These are phyloP conservation scores for Colletotrichum eleusines DNA, from an alignment of 2,329 filamentous ascomycete genomes.

Conservation along the genomic window DNA sequence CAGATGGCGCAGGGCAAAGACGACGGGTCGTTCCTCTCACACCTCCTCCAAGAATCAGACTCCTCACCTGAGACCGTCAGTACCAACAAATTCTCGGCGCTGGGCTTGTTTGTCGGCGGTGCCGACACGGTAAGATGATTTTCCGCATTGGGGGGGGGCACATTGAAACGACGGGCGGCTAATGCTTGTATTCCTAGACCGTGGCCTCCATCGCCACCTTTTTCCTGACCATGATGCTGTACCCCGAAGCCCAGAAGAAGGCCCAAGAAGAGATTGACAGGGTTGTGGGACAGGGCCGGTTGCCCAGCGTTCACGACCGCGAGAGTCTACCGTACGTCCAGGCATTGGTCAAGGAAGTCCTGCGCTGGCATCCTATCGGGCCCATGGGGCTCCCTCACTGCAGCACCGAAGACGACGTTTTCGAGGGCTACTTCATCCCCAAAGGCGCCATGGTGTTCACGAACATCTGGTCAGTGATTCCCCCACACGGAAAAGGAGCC, in stretches of 20 bases:
- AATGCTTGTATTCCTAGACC: slow-evolving; percentile 39
- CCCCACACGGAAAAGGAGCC: rapidly evolving
- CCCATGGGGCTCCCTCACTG: slow-evolving; percentile 57
- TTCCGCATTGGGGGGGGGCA: no score
- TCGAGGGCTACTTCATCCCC: slow-evolving; percentile 39
- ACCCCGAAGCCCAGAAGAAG: slow-evolving; percentile 57
- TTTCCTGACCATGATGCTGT: slow-evolving; percentile 61
- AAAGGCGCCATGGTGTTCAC: slow-evolving; percentile 43
- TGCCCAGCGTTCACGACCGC: slow-evolving; percentile 62
- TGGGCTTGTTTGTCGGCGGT: slow-evolving; percentile 38
- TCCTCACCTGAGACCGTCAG: slow-evolving; percentile 5
- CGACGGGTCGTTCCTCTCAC: slow-evolving; percentile 30
- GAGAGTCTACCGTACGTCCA: slow-evolving; percentile 64
- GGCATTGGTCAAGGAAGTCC: slow-evolving; percentile 66
- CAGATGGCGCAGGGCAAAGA: slow-evolving; percentile 35
- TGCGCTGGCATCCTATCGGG: slow-evolving; percentile 67
- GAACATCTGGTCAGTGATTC: slow-evolving; percentile 50
- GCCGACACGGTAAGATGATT: slow-evolving; percentile 40
- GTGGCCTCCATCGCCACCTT: slow-evolving; percentile 54
- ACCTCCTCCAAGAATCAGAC: slow-evolving; percentile 12
- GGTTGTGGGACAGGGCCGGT: slow-evolving; percentile 60
- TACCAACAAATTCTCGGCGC: slow-evolving; percentile 32
- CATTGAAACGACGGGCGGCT: background rate
- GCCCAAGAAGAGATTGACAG: slow-evolving; percentile 66
- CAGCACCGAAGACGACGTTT: slow-evolving; percentile 46